These are phyloP conservation scores for Malus hybrid DNA, from an alignment of 331 rosid genomes.

Conservation along the genomic window DNA sequence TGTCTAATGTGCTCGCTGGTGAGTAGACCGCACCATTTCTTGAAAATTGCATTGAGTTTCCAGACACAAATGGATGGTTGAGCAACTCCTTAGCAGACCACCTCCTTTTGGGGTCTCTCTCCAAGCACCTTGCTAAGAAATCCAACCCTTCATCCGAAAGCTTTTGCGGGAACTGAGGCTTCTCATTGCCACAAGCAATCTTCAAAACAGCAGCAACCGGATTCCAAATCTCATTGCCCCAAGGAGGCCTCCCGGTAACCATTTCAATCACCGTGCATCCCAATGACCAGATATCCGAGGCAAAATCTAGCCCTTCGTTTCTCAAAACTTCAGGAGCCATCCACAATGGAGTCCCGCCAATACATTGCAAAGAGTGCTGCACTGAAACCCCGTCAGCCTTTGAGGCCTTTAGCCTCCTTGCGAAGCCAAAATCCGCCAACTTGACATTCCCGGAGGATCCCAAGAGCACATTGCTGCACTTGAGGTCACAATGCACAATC, in stretches of 20 bases:
- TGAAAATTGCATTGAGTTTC: slow-evolving; percentile 2
- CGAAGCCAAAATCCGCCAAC: slow-evolving; percentile 60
- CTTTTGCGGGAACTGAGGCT: slow-evolving; percentile 42
- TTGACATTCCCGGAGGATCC: slow-evolving; percentile 51
- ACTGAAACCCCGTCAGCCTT: not conserved
- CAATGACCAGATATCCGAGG: slow-evolving; percentile 58
- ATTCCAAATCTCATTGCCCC: slow-evolving; percentile 28
- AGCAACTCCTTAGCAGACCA: slow-evolving; percentile 32
- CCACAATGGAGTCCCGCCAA: slow-evolving; percentile 60
- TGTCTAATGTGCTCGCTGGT: slow-evolving; percentile 41
- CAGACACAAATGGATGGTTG: slow-evolving; percentile 45
- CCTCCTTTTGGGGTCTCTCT: slow-evolving; percentile 42
- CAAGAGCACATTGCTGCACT: slow-evolving; percentile 63
- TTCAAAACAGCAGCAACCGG: slow-evolving; percentile 33
- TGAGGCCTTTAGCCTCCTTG: slow-evolving; percentile 23
- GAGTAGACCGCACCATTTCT: slow-evolving; percentile 15
- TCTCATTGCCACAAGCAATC: slow-evolving; percentile 32
- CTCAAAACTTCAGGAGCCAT: slow-evolving; percentile 76
- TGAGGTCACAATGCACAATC: slow-evolving; percentile 53
- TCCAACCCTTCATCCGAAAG: slow-evolving; percentile 43
- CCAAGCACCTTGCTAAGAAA: slow-evolving; percentile 50
- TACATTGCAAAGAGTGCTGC: slow-evolving; percentile 2
- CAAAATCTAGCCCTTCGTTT: slow-evolving; percentile 26
- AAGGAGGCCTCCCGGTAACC: slow-evolving; percentile 60
- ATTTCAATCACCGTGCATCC: slow-evolving; percentile 67